Evolutionary conservation across 225 moss, liverwort and hornwort species (phyloP).

Genomic region (Sphagnum tenellum): DNA sequence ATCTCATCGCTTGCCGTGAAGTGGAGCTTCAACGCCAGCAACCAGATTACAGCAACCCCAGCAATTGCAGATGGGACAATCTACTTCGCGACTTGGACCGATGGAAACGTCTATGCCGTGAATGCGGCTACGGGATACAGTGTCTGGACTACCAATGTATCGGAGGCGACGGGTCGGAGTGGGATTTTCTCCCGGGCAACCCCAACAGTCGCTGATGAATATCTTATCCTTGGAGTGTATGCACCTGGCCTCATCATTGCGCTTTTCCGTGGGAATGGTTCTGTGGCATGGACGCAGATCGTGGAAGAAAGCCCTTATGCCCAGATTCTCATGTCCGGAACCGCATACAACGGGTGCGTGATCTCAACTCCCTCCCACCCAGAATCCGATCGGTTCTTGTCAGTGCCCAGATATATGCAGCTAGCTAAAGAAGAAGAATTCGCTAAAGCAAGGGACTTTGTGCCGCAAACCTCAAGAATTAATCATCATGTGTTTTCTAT

Average conservation of each 20-base stretch:
- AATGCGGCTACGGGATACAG: constrained; percentile 5
- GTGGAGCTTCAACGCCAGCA: constrained; percentile 8
- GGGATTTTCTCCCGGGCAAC: constrained; percentile 6
- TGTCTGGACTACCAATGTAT: constrained; percentile 7
- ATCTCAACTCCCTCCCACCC: not conserved
- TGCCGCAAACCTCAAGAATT: not conserved
- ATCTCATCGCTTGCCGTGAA: constrained; percentile 4
- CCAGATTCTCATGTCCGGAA: constrained; percentile 11
- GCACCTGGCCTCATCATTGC: constrained; percentile 10
- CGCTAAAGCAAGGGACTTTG: too few relatives aligned
- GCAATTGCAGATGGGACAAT: constrained; percentile 13
- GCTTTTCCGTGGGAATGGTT: constrained; percentile 2
- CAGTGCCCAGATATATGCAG: too few relatives aligned
- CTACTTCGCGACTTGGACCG: constrained; percentile 15
- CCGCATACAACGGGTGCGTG: constrained; percentile 7
- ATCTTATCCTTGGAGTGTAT: constrained; percentile 11
- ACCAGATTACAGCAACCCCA: constrained; percentile 17
- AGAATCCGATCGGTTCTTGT: too few relatives aligned
- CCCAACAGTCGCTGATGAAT: constrained; percentile 4
- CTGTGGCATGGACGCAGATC: constrained; percentile 1
- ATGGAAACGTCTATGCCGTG: constrained; percentile 14
- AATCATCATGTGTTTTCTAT: constrained; percentile 1
- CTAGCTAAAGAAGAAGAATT: too few relatives aligned
- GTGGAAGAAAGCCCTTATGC: constrained; percentile 4
- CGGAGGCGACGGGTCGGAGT: not conserved